These are phyloP conservation scores for Cladophialophora immunda DNA, from an alignment of 2,329 filamentous ascomycete species.

Conservation along the genomic window DNA sequence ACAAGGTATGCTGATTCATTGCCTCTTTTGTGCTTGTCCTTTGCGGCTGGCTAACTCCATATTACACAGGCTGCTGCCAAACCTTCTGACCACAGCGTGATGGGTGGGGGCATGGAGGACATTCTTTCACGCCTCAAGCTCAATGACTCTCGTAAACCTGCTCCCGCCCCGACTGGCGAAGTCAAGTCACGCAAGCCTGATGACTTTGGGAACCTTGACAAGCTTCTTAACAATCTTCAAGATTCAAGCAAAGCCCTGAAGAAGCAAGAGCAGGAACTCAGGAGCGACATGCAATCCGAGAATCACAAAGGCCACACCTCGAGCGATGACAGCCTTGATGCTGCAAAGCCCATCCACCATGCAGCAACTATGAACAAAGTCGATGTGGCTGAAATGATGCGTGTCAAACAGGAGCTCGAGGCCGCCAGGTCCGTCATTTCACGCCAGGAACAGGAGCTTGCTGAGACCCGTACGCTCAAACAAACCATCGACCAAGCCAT, in stretches of 20 bases:
- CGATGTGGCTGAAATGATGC: slow-evolving; percentile 61
- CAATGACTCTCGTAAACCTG: slow-evolving; percentile 43
- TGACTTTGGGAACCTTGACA: slow-evolving; percentile 49
- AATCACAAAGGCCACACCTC: slow-evolving; percentile 42
- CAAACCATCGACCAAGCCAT: slow-evolving; percentile 68
- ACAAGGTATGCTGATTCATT: slow-evolving; percentile 29
- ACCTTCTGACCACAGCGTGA: slow-evolving; percentile 38
- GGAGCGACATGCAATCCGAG: slow-evolving; percentile 34
- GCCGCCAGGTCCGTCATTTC: slow-evolving; percentile 66
- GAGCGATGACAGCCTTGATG: slow-evolving; percentile 47
- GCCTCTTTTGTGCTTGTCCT: slow-evolving; percentile 9
- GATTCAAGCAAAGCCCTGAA: slow-evolving; percentile 71
- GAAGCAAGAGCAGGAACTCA: slow-evolving; percentile 65
- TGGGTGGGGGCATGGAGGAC: slow-evolving; percentile 68
- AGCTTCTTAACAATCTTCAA: slow-evolving; percentile 73
- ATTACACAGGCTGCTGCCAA: slow-evolving; percentile 33
- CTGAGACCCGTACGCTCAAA: slow-evolving; percentile 67
- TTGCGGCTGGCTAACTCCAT: neutral
- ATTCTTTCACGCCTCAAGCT: slow-evolving; percentile 56
- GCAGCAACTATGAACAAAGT: slow-evolving; percentile 37
- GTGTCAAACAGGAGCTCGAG: slow-evolving; percentile 65
- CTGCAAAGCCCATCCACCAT: slow-evolving; percentile 33
- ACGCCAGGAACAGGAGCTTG: slow-evolving; percentile 68
- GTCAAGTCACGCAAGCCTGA: slow-evolving; percentile 33
- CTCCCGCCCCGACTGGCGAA: slow-evolving; percentile 28